Evolutionary conservation across 306 rosid genomes (phyloP).

Genomic region (Fragaria vesca): DNA sequence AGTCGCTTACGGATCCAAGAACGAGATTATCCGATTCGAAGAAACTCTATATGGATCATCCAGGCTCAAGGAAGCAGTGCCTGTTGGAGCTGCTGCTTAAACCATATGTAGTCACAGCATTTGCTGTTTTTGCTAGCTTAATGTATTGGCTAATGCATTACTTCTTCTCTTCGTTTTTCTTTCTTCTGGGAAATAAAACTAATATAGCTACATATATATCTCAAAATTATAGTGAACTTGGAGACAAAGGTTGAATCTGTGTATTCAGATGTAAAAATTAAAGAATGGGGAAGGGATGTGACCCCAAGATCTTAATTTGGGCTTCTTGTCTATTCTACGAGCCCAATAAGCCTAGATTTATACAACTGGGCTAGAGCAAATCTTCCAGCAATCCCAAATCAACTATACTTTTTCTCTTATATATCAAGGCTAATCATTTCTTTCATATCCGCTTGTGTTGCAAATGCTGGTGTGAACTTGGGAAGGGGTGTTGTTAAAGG

Average conservation of each 20-base stretch:
- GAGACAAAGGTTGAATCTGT: conserved; percentile 23
- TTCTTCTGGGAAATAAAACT: neutral
- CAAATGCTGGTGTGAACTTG: too few relatives aligned
- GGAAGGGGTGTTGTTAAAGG: too few relatives aligned
- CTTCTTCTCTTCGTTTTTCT: neutral
- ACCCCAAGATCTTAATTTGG: neutral
- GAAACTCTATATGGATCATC: conserved; percentile 94
- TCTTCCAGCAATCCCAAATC: too few relatives aligned
- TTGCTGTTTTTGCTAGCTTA: neutral
- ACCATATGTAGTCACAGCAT: neutral
- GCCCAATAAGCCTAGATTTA: neutral
- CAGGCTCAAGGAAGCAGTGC: conserved; percentile 84
- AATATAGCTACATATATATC: neutral
- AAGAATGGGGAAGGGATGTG: neutral
- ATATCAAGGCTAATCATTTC: too few relatives aligned
- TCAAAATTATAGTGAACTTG: neutral
- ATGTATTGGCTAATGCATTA: neutral
- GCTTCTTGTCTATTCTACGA: neutral
- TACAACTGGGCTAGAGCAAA: neutral
- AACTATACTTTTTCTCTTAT: too few relatives aligned
- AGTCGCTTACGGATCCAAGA: conserved; percentile 93
- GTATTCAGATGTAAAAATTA: conserved; percentile 3
- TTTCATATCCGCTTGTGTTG: too few relatives aligned
- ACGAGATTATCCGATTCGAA: conserved; percentile 91
- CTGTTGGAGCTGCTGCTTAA: conserved; percentile 86